Base-by-base conservation (phyloP, 2,329 filamentous ascomycete genomes). In the Trichoderma atroviride region DNA sequence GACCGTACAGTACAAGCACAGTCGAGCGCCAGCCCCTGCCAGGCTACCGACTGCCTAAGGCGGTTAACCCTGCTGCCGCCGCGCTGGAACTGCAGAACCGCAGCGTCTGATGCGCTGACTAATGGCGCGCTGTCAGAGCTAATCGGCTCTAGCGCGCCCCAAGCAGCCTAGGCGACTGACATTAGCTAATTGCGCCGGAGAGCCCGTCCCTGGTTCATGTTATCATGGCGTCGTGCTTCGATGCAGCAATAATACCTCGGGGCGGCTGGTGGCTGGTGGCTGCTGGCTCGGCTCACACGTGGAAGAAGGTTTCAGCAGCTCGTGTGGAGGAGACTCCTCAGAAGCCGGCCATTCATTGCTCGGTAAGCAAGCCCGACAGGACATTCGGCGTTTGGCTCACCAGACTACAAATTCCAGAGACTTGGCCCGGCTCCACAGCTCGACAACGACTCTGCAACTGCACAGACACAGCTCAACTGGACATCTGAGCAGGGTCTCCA, bases 121-220 rank as follows among this genome's bases (percentile, higher is more conserved):
- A 59, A 58, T 67, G 40, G 40, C 31, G 27, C n/a, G 47, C 57
- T 13, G 47, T 24, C 35, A 59, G 31, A 27, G 19, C 52, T 29
- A 55, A 27, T 55, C 27, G 31, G 31, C 55, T 58, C 13, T 56
- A 47, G 52, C 3, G 13, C 52, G n/a, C 2, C 35, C 35, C 10
- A 13, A 29, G 27, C 3, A 35, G 62, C 24, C 50, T 56, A 65
- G 52, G 24, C 24, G 35, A n/a, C 22, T 43, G 10, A 24, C 50
- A 56, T 56, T 56, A 56, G 35, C 35, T 65, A 65, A 65, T 47
- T 53, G 27, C 19, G n/a, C 35, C 62, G 62, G 37, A 16, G 14
- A 47, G 62, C 27, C 62, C 62, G 53, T 50, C 47, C n/a, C 47
- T 50, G 19, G 47, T 50, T 33, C 33, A 33, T 11, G 33, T 11